These are phyloP conservation scores for Septoria linicola DNA, from an alignment of 2,329 filamentous ascomycete species.

Conservation along the genomic window DNA sequence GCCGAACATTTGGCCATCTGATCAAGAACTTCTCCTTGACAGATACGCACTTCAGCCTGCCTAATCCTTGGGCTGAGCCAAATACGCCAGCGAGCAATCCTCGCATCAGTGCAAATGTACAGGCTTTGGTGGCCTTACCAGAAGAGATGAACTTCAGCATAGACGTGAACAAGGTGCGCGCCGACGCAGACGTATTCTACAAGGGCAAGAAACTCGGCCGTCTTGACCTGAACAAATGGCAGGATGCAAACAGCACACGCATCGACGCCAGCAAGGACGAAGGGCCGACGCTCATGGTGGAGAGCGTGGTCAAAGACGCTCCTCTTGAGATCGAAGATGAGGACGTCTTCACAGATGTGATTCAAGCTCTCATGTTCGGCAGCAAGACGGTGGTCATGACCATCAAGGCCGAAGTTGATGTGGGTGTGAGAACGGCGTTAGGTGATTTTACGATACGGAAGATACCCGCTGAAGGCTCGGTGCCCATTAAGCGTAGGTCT, in stretches of 20 bases:
- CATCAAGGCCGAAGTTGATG: constrained; percentile 78
- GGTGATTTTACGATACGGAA: constrained; percentile 77
- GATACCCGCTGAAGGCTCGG: constrained; percentile 77
- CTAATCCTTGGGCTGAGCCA: constrained; percentile 75
- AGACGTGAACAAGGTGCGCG: constrained; percentile 72
- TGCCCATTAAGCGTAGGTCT: constrained; percentile 90
- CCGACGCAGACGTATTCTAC: constrained; percentile 79
- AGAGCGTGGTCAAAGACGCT: constrained; percentile 72
- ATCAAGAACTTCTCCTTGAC: constrained; percentile 85
- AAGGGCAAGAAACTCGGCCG: constrained; percentile 74
- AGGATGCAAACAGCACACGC: constrained; percentile 76
- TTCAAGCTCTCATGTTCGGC: constrained; percentile 78
- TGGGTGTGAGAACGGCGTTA: constrained; percentile 76
- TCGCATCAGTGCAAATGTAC: constrained; percentile 77
- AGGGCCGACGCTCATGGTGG: constrained; percentile 66
- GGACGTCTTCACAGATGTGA: constrained; percentile 73
- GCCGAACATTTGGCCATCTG: constrained; percentile 74
- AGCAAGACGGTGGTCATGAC: constrained; percentile 66
- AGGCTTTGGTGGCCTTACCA: constrained; percentile 75
- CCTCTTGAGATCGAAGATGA: constrained; percentile 80
- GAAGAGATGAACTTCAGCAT: constrained; percentile 84
- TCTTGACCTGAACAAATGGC: constrained; percentile 78
- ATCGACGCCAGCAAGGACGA: constrained; percentile 56
- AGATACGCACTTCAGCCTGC: constrained; percentile 82
- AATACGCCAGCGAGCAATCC: constrained; percentile 71